Evolutionary conservation across 352 stramenopile genomes (phyloP), one percentile per base, ranked within the genome.

Genomic region (Pythium biforme): DNA sequence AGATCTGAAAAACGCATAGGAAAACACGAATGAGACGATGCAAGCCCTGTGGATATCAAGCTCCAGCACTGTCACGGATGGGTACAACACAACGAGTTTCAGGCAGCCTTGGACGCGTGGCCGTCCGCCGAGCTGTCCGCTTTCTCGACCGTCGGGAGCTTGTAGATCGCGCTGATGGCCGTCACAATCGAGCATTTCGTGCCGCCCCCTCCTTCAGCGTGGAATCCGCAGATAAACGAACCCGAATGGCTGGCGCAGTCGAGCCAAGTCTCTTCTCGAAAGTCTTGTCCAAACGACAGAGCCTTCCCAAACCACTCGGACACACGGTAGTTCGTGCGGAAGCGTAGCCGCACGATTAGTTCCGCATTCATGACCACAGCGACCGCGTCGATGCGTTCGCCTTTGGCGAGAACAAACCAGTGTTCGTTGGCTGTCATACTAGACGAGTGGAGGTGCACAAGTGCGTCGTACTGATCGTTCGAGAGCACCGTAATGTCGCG

Each of bases 401-500:
- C 54, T 31, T 60, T 23, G 17, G 26, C 11, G 41, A 60, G 54
- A 0, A 52, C 27, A 37, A 60, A 31, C 54, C 54, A 60, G 39
- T 51, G 23, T 3, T 60, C 40, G 19, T 0, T n/a, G 4, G 5
- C 0, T 7, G 14, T 20, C 1, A n/a, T n/a, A n/a, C 11, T 17
- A 2, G 27, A n/a, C 48, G 29, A 6, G 27, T 55, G 25, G 4
- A 55, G 27, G 4, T 15, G 0, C 0, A 4, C 8, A 20, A 55
- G 20, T 9, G 17, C n/a, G 6, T 43, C n/a, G 11, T 55, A 55
- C 48, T 55, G 48, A 3, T 7, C 29, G 20, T 41, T 7, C 9
- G 27, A 41, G 17, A 55, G 14, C 6, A 43, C 48, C 6, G 48
- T 29, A 29, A 55, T n/a, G 48, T 55, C n/a, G 5, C 5, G 7